Conservation (phyloP, 169 alveolate species). For the Babesia bovis region DNA sequence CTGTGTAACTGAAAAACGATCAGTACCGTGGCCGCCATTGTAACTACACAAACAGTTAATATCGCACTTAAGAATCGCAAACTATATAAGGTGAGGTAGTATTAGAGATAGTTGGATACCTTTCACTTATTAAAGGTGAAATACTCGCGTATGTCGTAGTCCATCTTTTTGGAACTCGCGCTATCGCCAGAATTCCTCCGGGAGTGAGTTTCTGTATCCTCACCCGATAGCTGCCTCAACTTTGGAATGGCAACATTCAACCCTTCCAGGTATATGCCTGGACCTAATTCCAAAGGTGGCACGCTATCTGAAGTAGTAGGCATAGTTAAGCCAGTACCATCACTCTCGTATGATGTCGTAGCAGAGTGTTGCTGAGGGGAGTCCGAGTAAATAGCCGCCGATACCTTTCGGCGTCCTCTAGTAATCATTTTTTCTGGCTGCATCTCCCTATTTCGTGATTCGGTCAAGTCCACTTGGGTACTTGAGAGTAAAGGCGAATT, state of each 20-base stretch:
- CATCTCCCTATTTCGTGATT: neutral
- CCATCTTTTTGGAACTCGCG: no score
- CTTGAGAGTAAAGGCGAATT: neutral
- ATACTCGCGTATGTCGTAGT: no score
- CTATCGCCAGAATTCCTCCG: no score
- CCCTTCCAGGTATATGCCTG: neutral
- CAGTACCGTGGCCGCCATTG: no score
- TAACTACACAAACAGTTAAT: no score
- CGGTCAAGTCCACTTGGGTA: neutral
- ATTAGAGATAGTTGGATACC: no score
- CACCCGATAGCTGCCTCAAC: constrained; percentile 15
- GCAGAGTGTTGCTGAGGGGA: neutral
- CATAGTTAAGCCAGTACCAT: neutral
- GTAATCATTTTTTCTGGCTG: neutral
- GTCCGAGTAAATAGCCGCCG: neutral
- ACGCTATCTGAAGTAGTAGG: neutral
- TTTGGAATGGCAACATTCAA: constrained; percentile 27
- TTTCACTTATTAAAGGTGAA: no score
- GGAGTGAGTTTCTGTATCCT: no score
- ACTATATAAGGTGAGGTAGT: no score
- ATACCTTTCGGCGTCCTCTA: neutral
- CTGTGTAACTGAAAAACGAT: no score
- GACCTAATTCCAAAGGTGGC: constrained; percentile 3
- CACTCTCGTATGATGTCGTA: neutral
- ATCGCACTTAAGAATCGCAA: no score